Base-by-base conservation (phyloP, 257 asterid genomes). In the Leptodermis oblonga region DNA sequence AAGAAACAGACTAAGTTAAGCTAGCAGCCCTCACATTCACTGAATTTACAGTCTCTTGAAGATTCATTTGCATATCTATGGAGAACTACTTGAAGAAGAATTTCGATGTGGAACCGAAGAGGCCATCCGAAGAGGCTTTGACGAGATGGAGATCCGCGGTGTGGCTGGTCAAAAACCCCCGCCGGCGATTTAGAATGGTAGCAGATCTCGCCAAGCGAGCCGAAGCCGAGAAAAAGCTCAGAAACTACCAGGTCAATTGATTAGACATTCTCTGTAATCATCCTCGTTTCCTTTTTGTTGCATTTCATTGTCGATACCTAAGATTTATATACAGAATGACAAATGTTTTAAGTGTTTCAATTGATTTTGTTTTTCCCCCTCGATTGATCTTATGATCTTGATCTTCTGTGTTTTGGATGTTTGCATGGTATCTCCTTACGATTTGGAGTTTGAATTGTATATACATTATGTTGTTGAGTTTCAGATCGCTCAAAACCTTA, bases 161-260 rank as follows among this genome's bases (percentile, higher is more conserved):
- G 8, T 84, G 96, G 89, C 83, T 90, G 67, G 96, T 87, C 76
- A 90, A 90, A 69, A 90, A 90, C 73, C 96, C 95, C 9, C 89
- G 89, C 43, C 86, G 96, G 73, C 80, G 95, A 60, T 90, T 90
- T 65, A 86, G 96, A 0, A 90, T 90, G 96, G 92, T 90, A 54
- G 96, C 96, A 20, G 92, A 90, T 80, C 96, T 90, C 55, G 96
- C 91, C 62, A 84, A 86, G 75, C 95, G 96, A 12, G 89, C 91
- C 31, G 90, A 88, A 69, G 88, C 82, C 14, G 88, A 86, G 4
- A 83, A 75, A 53, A 83, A 84, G 68, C 88, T 89, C 71, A 63
- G 61, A 54, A 78, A 82, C 48, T 81, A 84, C 39, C 90, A 90
- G 95, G 96, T 89, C n/a, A n/a, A n/a, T n/a, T n/a, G n/a, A n/a